Percentiles rank a stretch among this genome's conserved stretches.
Evolutionary conservation across 306 rosid genomes (phyloP).

Genomic region (Delonix regia): DNA sequence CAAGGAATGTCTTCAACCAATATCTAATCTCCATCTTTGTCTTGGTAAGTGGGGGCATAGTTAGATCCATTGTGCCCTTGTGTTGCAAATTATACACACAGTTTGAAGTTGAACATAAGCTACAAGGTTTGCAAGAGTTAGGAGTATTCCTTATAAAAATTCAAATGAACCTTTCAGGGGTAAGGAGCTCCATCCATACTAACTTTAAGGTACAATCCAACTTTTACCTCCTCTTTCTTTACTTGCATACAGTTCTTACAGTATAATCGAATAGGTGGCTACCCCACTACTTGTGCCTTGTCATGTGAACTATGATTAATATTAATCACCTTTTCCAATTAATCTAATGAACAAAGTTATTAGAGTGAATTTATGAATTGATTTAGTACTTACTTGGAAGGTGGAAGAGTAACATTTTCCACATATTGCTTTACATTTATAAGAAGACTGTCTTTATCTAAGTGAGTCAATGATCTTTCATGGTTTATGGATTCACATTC

Average conservation of each 20-base stretch:
- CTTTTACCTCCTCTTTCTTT: slow-evolving; percentile 1
- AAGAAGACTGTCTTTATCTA: background rate
- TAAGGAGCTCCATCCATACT: slow-evolving; percentile 70
- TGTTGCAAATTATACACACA: slow-evolving; percentile 47
- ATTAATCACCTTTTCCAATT: no score
- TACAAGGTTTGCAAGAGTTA: slow-evolving; percentile 55
- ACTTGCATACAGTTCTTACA: slow-evolving; percentile 47
- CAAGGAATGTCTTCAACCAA: slow-evolving; percentile 65
- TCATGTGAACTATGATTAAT: no score
- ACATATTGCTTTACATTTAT: background rate
- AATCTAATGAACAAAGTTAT: background rate
- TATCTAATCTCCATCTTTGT: slow-evolving; percentile 71
- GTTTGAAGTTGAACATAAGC: slow-evolving; percentile 57
- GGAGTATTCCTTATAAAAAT: slow-evolving; percentile 47
- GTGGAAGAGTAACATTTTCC: slow-evolving; percentile 28
- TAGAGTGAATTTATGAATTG: background rate
- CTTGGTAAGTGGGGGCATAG: slow-evolving; percentile 56
- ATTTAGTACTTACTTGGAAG: slow-evolving; percentile 54
- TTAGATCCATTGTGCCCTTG: slow-evolving; percentile 55
- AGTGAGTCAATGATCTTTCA: slow-evolving; percentile 46
- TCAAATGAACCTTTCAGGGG: slow-evolving; percentile 53
- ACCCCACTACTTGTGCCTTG: slow-evolving; percentile 60
- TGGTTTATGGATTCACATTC: slow-evolving; percentile 30
- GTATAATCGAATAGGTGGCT: slow-evolving; percentile 56
- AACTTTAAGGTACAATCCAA: slow-evolving; percentile 41